phyloP scores from a whole-genome alignment of 495 filamentous ascomycete genomes.

The Cryomyces antarcticus region DNA sequence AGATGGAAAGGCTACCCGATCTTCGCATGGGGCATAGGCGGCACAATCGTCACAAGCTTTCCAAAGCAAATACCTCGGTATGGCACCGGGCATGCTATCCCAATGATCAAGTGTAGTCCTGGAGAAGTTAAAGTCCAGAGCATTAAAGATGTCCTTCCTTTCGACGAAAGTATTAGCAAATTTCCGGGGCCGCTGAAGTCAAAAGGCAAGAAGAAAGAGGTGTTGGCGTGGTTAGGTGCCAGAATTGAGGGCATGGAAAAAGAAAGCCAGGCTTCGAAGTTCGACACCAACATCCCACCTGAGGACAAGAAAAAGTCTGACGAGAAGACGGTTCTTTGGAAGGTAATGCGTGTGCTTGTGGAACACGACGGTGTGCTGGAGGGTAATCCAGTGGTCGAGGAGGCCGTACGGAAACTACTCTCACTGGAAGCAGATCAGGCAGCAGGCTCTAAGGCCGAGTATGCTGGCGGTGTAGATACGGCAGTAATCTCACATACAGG shows the following conservation, averaged over 20 bases:
- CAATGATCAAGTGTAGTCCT: constrained; percentile 64
- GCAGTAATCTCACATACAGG: constrained; percentile 13
- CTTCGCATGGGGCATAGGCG: constrained; percentile 75
- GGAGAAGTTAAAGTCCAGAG: constrained; percentile 63
- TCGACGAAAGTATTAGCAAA: constrained; percentile 47
- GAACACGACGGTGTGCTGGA: constrained; percentile 74
- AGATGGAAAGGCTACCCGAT: constrained; percentile 82
- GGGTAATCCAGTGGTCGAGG: constrained; percentile 48
- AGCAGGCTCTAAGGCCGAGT: constrained; percentile 8
- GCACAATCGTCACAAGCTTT: constrained; percentile 63
- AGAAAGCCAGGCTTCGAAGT: constrained; percentile 27
- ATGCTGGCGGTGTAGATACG: constrained; percentile 11
- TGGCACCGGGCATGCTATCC: constrained; percentile 43
- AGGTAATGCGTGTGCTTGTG: constrained; percentile 55
- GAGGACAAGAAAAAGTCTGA: constrained; percentile 30
- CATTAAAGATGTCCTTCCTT: constrained; percentile 45
- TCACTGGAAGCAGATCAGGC: constrained; percentile 34
- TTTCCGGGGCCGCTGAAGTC: constrained; percentile 80
- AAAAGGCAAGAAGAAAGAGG: constrained; percentile 91
- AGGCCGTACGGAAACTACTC: constrained; percentile 51
- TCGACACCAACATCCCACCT: constrained; percentile 18
- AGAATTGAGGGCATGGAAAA: constrained; percentile 55
- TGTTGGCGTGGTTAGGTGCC: constrained; percentile 56
- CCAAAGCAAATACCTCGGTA: constrained; percentile 80
- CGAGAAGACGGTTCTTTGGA: constrained; percentile 78